These are phyloP conservation scores for Hypholoma sublateritium DNA, from an alignment of 768 basidiomycete species.

Conservation along the genomic window DNA sequence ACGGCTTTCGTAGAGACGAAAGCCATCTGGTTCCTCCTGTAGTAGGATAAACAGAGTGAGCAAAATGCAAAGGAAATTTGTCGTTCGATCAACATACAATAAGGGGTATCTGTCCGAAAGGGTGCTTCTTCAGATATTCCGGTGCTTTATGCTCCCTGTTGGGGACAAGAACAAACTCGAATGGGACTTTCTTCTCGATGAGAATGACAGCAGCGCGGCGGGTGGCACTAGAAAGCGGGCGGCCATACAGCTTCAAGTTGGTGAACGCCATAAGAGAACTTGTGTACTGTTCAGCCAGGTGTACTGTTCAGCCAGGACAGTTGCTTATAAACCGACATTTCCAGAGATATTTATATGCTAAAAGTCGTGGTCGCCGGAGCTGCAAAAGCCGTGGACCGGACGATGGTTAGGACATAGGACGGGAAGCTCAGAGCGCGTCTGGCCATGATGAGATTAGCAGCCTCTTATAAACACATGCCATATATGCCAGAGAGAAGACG, in stretches of 20 bases:
- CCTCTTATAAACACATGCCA: too few species aligned
- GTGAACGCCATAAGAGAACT: conserved; percentile 19
- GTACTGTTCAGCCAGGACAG: too few species aligned
- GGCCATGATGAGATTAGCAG: too few species aligned
- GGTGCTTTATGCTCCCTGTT: conserved; percentile 46
- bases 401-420: too few species aligned
- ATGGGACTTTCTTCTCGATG: conserved; percentile 56
- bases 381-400: too few species aligned
- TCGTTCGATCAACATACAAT: conserved; percentile 32
- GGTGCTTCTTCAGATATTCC: conserved; percentile 49
- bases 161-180: conserved; percentile 42
- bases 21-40: conserved; percentile 54
- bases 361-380: too few species aligned
- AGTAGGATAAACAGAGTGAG: conserved; percentile 11
- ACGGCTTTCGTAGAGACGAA: conserved; percentile 63
- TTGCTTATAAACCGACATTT: too few species aligned
- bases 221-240: conserved; percentile 41
- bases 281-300: too few species aligned
- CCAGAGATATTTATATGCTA: too few species aligned
- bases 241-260: conserved; percentile 46
- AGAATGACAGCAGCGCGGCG: conserved; percentile 49
- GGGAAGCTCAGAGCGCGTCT: too few species aligned
- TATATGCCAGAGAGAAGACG: too few species aligned
- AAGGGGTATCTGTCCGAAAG: conserved; percentile 62
- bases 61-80: conserved; percentile 32